Evolutionary conservation across 495 filamentous ascomycete species (phyloP), one percentile per base, ranked within the genome.

Genomic region (Poronia punctata): DNA sequence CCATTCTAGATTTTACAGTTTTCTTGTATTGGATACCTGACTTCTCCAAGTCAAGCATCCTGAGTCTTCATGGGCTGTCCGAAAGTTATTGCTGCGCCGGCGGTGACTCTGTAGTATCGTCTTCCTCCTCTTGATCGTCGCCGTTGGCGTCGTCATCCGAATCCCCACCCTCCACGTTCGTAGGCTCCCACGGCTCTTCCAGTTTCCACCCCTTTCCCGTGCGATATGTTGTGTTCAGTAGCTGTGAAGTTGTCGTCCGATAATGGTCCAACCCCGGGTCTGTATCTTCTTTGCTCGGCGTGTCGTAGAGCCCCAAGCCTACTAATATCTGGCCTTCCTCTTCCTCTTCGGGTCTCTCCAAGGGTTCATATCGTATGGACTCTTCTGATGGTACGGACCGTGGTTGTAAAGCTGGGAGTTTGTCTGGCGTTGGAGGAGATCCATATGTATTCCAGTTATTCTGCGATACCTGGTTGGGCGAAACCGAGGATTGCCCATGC

Each of bases 221-320:
- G 4, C 60, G 57, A 52, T 53, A 62, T 9, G 52, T 56, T 23
- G 57, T 50, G 12, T 67, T 68, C 16, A 77, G 36, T 8, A 71
- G 53, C 12, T 71, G 70, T 4, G 71, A 67, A 22, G 70, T 71
- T 30, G 71, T 72, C 6, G 64, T 65, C 38, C 62, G 65, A 38
- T 71, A 69, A 31, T 68, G 56, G 42, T 66, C 60, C 22, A 70
- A 45, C 15, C 53, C 48, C 18, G 67, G 51, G 46, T 67, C 59
- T 12, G 48, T 40, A 41, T 70, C 36, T 12, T 59, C 55, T 19
- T 68, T 62, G 24, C 74, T 75, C 6, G 81, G 80, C 21, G 76
- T 61, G 53, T 83, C 85, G 63, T 93, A 90, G 2, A 93, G 71
- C 8, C 86, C 86, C 79, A 93, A 82, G 15, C 84, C 86, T 15